Percentiles rank a stretch among this genome's conserved stretches.
These are phyloP conservation scores for Aspergillus homomorphus DNA, from an alignment of 495 filamentous ascomycete species.

Conservation along the genomic window DNA sequence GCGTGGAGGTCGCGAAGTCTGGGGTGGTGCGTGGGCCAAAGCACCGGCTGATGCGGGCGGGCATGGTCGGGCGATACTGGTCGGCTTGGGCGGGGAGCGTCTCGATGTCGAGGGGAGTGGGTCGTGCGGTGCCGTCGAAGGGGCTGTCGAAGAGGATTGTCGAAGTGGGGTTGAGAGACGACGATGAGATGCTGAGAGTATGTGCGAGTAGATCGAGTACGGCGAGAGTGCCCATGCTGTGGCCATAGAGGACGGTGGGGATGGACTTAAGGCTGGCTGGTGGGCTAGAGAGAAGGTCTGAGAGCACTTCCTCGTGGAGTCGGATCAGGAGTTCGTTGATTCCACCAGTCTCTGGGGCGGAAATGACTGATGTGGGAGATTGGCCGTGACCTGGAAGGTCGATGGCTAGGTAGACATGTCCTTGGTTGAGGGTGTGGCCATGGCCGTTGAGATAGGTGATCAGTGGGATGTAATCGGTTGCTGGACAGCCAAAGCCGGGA, in stretches of 20 bases:
- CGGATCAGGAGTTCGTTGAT: neutral
- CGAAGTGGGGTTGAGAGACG: neutral
- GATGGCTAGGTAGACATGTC: neutral
- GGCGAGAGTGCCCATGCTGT: neutral
- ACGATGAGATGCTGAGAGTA: neutral
- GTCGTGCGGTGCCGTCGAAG: neutral
- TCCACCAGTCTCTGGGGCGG: neutral
- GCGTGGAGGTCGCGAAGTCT: neutral
- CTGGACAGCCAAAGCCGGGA: neutral
- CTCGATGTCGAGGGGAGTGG: neutral
- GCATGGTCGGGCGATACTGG: neutral
- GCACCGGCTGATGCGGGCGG: neutral
- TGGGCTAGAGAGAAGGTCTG: neutral
- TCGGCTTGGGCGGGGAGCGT: neutral
- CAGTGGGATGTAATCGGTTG: neutral
- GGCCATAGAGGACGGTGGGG: neutral
- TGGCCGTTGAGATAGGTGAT: neutral
- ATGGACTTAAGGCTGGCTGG: neutral
- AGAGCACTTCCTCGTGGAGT: neutral
- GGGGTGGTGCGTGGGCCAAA: neutral
- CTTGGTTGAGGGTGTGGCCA: neutral
- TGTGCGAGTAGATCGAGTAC: neutral
- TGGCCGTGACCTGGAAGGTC: slow-evolving; percentile 2
- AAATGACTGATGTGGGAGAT: neutral
- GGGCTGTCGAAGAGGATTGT: neutral